Percentiles rank a stretch among this genome's conserved stretches.
Conservation (phyloP, 208 protist genomes). For the Angomonas desouzai region DNA sequence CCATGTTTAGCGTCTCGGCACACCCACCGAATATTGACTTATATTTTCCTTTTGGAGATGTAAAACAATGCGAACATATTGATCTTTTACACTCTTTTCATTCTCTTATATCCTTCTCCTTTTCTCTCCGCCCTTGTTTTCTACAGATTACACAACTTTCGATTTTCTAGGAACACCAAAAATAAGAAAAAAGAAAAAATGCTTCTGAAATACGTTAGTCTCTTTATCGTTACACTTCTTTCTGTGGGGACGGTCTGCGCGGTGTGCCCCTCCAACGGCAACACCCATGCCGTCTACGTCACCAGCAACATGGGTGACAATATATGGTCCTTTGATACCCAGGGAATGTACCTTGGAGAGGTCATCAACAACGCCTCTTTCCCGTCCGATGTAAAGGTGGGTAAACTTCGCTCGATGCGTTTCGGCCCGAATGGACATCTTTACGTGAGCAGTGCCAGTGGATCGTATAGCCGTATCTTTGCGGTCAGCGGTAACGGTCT, state of each 20-base stretch:
- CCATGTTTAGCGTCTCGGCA: neutral
- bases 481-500: conserved; percentile 86
- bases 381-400: conserved; percentile 56
- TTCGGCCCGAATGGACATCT: conserved; percentile 77
- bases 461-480: conserved; percentile 84
- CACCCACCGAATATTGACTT: too few species aligned
- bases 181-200: conserved; percentile 3
- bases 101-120: neutral
- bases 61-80: neutral
- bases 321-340: conserved; percentile 84
- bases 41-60: too few species aligned
- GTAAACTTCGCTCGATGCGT: conserved; percentile 81
- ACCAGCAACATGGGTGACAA: conserved; percentile 88
- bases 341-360: conserved; percentile 69
- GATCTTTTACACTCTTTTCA: neutral
- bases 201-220: neutral
- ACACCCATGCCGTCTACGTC: conserved; percentile 81
- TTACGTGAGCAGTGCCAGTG: conserved; percentile 78
- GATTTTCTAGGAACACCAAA: neutral
- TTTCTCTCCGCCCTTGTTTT: neutral
- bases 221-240: conserved; percentile 18
- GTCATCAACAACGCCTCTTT: conserved; percentile 68
- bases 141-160: neutral
- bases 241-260: conserved; percentile 11
- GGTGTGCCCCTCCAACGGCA: conserved; percentile 80